phyloP scores from a whole-genome alignment of 2,329 filamentous ascomycete genomes.

The Sclerotinia nivalis region DNA sequence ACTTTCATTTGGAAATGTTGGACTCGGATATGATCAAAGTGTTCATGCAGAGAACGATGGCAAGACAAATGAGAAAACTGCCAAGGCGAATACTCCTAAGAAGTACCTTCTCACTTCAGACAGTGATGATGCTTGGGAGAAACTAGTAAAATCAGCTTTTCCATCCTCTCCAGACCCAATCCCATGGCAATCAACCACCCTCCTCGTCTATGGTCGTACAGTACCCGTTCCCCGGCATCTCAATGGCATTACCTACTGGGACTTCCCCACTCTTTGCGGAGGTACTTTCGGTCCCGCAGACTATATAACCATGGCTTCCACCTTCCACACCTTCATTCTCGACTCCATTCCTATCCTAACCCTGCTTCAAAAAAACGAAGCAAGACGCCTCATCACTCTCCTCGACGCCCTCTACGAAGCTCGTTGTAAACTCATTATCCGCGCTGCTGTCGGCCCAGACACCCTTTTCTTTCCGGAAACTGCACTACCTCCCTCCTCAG shows the following conservation, averaged over 20 bases:
- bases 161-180: slow-evolving; percentile 34
- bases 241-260: slow-evolving; percentile 62
- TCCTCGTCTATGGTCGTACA: slow-evolving; percentile 63
- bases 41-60: neutral
- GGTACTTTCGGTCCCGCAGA: slow-evolving; percentile 72
- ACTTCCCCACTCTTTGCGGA: slow-evolving; percentile 67
- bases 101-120: slow-evolving; percentile 36
- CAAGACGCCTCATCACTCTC: slow-evolving; percentile 75
- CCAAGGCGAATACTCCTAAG: slow-evolving; percentile 31
- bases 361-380: slow-evolving; percentile 74
- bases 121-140: slow-evolving; percentile 34
- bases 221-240: slow-evolving; percentile 60
- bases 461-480: slow-evolving; percentile 74
- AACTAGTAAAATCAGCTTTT: slow-evolving; percentile 31
- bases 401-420: slow-evolving; percentile 81
- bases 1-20: slow-evolving; percentile 19
- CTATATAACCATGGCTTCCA: slow-evolving; percentile 79
- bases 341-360: slow-evolving; percentile 69
- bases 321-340: slow-evolving; percentile 75
- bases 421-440: slow-evolving; percentile 72
- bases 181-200: slow-evolving; percentile 48
- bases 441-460: slow-evolving; percentile 68
- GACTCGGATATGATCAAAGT: slow-evolving; percentile 20
- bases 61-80: slow-evolving; percentile 21
- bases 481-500: slow-evolving; percentile 24